Percentiles rank a stretch among this genome's conserved stretches.
phyloP scores from a whole-genome alignment of 108 stramenopile species.

The Phaeodactylum tricornutum region DNA sequence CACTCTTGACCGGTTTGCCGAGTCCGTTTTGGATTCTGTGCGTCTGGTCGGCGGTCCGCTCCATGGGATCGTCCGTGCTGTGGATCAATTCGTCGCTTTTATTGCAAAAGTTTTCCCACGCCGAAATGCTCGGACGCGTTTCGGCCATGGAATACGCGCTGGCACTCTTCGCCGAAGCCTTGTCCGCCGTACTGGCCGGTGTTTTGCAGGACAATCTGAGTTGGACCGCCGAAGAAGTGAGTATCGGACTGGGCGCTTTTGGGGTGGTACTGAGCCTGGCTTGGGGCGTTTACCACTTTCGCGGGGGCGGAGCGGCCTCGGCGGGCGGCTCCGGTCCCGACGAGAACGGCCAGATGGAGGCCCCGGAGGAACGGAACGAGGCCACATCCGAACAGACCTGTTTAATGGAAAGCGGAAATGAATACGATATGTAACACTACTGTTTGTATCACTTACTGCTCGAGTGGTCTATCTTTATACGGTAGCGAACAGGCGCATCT shows the following conservation, averaged over 20 bases:
- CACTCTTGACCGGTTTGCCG: slow-evolving; percentile 14
- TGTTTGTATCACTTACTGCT: too few relatives aligned
- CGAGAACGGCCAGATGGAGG: too few relatives aligned
- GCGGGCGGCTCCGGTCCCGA: neutral
- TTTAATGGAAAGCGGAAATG: too few relatives aligned
- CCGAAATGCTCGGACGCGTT: slow-evolving; percentile 47
- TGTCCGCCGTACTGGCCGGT: slow-evolving; percentile 37
- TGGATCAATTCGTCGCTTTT: slow-evolving; percentile 48
- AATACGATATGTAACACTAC: too few relatives aligned
- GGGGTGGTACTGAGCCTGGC: slow-evolving; percentile 1
- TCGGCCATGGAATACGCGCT: slow-evolving; percentile 48
- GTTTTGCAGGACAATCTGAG: slow-evolving; percentile 31
- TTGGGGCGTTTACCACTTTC: slow-evolving; percentile 2
- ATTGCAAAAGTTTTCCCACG: slow-evolving; percentile 40
- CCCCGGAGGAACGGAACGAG: too few relatives aligned
- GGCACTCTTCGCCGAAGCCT: slow-evolving; percentile 42
- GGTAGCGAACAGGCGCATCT: too few relatives aligned
- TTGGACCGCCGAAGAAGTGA: slow-evolving; percentile 22
- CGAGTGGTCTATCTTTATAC: too few relatives aligned
- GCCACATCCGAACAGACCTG: too few relatives aligned
- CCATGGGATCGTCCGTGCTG: slow-evolving; percentile 35
- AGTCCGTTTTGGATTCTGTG: slow-evolving; percentile 15
- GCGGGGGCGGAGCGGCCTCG: slow-evolving; percentile 5
- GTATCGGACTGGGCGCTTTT: slow-evolving; percentile 17
- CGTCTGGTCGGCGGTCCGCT: slow-evolving; percentile 28